Percentiles rank a stretch among this genome's conserved stretches.
phyloP scores from a whole-genome alignment of 352 stramenopile species.

The Blastocystis sp. region DNA sequence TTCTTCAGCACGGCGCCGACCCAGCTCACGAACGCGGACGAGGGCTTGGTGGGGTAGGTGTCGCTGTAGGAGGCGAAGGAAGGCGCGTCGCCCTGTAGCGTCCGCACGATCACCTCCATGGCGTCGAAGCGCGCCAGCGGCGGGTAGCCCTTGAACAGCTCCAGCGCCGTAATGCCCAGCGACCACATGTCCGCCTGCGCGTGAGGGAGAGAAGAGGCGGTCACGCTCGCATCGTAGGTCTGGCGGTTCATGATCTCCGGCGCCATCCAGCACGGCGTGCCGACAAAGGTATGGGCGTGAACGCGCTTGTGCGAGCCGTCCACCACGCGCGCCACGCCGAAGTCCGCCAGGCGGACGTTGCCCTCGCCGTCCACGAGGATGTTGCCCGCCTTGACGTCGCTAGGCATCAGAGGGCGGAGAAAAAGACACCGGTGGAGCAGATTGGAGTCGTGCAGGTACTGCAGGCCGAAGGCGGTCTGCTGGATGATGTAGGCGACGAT shows the following conservation, averaged over 20 bases:
- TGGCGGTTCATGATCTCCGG: conserved; percentile 27
- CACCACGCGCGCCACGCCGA: conserved; percentile 52
- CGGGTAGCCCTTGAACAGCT: conserved; percentile 44
- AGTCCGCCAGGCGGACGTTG: conserved; percentile 39
- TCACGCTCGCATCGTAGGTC: neutral
- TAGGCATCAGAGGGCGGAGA: neutral
- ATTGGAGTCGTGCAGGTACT: conserved; percentile 57
- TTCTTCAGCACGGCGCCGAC: conserved; percentile 32
- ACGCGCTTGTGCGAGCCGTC: conserved; percentile 33
- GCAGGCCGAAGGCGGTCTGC: conserved; percentile 19
- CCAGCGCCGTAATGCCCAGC: conserved; percentile 58
- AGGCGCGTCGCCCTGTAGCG: conserved; percentile 10
- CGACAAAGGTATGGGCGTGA: conserved; percentile 41
- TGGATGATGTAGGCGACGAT: conserved; percentile 62
- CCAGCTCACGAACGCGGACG: conserved; percentile 7
- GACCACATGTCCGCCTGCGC: conserved; percentile 57
- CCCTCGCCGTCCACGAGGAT: conserved; percentile 44
- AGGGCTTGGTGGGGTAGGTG: neutral
- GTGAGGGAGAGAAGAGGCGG: neutral
- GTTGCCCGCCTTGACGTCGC: conserved; percentile 62
- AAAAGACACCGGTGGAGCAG: conserved; percentile 38
- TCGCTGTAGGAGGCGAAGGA: conserved; percentile 47
- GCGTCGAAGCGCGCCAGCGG: conserved; percentile 51
- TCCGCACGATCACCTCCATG: conserved; percentile 12
- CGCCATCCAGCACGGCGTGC: conserved; percentile 66